Percentiles rank a stretch among this genome's conserved stretches.
These are phyloP conservation scores for Penicillium concentricum DNA, from an alignment of 2,329 filamentous ascomycete genomes.

Conservation along the genomic window DNA sequence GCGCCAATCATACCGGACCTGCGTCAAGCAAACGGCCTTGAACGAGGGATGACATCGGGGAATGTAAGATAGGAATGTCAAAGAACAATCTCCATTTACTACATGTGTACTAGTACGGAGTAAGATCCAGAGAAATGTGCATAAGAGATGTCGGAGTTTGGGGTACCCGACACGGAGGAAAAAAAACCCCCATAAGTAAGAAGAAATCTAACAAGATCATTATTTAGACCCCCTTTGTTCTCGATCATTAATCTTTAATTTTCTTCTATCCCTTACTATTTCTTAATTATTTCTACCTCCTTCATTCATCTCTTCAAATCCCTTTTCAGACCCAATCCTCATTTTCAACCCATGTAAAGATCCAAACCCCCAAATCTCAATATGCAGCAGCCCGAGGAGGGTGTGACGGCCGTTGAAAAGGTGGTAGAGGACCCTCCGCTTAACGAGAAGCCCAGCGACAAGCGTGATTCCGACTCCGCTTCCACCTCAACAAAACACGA, in stretches of 20 bases:
- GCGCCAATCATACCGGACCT: too few species aligned
- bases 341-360: slow-evolving; percentile 2
- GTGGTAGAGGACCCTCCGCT: slow-evolving; percentile 10
- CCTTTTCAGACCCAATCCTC: neutral
- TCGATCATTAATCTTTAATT: too few species aligned
- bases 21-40: too few species aligned
- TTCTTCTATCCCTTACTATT: too few species aligned
- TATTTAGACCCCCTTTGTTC: too few species aligned
- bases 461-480: slow-evolving; percentile 17
- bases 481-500: slow-evolving; percentile 25
- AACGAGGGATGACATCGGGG: too few species aligned
- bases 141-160: neutral
- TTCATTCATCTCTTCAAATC: neutral
- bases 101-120: too few species aligned
- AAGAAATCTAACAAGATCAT: too few species aligned
- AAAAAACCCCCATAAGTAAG: neutral
- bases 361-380: neutral
- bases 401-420: slow-evolving; percentile 16
- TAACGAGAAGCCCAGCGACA: slow-evolving; percentile 12
- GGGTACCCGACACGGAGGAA: neutral
- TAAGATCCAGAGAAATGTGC: neutral
- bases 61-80: too few species aligned
- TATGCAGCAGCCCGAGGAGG: slow-evolving; percentile 24
- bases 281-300: neutral
- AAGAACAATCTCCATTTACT: too few species aligned